These are phyloP conservation scores for Yamadazyma friedrichii DNA, from an alignment of 1,139 yeast species.

Conservation along the genomic window DNA sequence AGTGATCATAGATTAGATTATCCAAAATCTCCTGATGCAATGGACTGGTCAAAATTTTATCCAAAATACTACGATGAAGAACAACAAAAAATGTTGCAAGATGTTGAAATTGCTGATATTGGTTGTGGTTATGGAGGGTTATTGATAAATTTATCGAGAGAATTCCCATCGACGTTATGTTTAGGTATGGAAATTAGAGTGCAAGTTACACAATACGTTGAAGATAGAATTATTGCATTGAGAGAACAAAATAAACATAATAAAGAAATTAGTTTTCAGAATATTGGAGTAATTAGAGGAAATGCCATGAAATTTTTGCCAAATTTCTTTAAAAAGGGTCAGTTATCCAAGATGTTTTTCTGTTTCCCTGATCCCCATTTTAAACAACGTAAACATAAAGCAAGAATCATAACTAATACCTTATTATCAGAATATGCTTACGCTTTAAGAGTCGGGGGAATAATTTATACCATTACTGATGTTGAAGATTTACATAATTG, in stretches of 20 bases:
- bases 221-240: conserved; percentile 88
- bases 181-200: conserved; percentile 97
- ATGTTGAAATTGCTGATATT: conserved; percentile 89
- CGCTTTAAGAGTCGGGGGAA: conserved; percentile 82
- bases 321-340: conserved; percentile 80
- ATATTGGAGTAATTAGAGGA: conserved; percentile 87
- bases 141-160: conserved; percentile 74
- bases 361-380: conserved; percentile 99
- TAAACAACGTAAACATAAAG: conserved; percentile 95
- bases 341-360: conserved; percentile 87
- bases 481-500: conserved; percentile 90
- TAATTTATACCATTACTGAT: conserved; percentile 92
- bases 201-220: conserved; percentile 95
- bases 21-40: conserved; percentile 73
- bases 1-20: conserved; percentile 92
- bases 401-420: conserved; percentile 89
- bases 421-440: conserved; percentile 89
- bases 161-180: conserved; percentile 68
- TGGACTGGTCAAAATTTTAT: conserved; percentile 84
- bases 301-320: conserved; percentile 98
- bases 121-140: conserved; percentile 99
- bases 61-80: conserved; percentile 55
- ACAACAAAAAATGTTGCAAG: conserved; percentile 41
- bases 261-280: conserved; percentile 51
- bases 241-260: conserved; percentile 49